Evolutionary conservation across 371 early-diverging fungal species (phyloP).

Genomic region (Capniomyces stellatus): DNA sequence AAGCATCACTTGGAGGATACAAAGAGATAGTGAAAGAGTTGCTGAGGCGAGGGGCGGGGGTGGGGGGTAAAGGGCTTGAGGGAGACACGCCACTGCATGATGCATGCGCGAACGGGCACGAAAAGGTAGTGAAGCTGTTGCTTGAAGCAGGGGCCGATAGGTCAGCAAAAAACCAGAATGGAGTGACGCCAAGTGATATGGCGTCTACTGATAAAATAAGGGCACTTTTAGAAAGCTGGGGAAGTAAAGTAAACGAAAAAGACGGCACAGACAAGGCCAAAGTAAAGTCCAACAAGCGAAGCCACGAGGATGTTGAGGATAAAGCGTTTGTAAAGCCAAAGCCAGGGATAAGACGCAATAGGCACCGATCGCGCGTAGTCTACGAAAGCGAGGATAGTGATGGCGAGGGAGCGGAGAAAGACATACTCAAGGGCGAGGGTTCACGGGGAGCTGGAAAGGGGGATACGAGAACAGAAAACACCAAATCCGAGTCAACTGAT

Average conservation of each 20-base stretch:
- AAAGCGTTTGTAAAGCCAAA: not conserved
- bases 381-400: not conserved
- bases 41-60: conserved; percentile 50
- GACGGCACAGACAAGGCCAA: not conserved
- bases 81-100: conserved; percentile 66
- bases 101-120: conserved; percentile 49
- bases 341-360: not conserved
- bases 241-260: not conserved
- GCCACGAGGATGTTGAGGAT: not conserved
- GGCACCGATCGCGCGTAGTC: no score
- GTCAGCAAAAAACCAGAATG: conserved; percentile 30
- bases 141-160: conserved; percentile 46
- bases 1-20: conserved; percentile 52
- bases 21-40: conserved; percentile 36
- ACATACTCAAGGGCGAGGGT: no score
- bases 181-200: conserved; percentile 34
- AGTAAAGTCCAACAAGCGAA: not conserved
- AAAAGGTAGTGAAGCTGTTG: conserved; percentile 40
- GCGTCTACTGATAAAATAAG: conserved; percentile 27
- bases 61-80: conserved; percentile 45
- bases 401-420: not conserved
- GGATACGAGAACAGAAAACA: not conserved
- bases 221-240: not conserved
- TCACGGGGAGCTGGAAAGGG: no score
- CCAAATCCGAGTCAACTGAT: not conserved